Conservation (phyloP, 495 filamentous ascomycete species). For the Podospora comata region DNA sequence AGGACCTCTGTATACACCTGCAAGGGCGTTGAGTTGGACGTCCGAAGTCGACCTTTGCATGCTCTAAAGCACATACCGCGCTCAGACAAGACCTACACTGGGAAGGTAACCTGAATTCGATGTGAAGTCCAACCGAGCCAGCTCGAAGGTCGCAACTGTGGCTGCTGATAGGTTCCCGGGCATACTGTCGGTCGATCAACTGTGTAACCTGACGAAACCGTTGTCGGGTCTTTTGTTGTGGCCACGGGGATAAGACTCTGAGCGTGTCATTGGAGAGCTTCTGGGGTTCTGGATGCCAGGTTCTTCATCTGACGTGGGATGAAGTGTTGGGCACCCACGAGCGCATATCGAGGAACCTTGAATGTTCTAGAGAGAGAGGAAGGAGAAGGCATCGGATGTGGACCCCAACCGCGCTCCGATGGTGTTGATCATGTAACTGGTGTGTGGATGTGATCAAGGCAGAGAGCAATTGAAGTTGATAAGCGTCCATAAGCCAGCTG, state of each 20-base stretch:
- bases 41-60: too few relatives aligned
- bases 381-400: not conserved
- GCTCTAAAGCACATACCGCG: too few relatives aligned
- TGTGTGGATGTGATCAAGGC: not conserved
- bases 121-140: not conserved
- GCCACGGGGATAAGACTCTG: slow-evolving; percentile 1
- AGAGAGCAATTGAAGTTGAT: not conserved
- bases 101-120: not conserved
- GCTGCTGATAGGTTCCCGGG: not conserved
- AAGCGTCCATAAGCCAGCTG: not conserved
- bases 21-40: not conserved
- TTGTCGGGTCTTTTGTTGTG: not conserved
- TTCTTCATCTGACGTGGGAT: not conserved
- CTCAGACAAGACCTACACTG: too few relatives aligned
- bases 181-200: slow-evolving; percentile 9
- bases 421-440: not conserved
- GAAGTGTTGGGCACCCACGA: not conserved
- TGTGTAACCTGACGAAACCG: slow-evolving; percentile 1
- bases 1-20: not conserved
- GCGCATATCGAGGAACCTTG: too few relatives aligned
- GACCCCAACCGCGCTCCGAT: not conserved
- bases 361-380: too few relatives aligned
- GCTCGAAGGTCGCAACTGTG: not conserved
- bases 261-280: not conserved
- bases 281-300: not conserved